Evolutionary conservation across 1,284 basidiomycete genomes (phyloP), one percentile per base, ranked within the genome.

Genomic region (Xerocomus amazonicus): DNA sequence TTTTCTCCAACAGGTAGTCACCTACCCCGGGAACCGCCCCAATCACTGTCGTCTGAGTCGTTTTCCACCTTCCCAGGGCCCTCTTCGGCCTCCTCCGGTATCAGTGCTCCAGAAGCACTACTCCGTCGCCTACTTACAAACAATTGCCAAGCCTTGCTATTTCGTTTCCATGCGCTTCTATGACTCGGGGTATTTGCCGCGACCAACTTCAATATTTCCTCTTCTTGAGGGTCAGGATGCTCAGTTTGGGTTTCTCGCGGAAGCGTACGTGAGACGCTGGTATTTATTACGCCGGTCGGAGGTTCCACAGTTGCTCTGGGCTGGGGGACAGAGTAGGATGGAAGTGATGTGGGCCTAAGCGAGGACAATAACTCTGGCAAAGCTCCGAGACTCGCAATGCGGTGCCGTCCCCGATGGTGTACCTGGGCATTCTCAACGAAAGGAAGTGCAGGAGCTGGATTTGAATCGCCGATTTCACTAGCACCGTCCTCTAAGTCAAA

Each of bases 171-270:
- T 7, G 80, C 80, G 14, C 74, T 78, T 50, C 84, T 74, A 62
- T 89, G 87, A 56, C 83, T 88, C 0, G 86, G 83, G 19, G 73
- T 79, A 64, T 79, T 73, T 29, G 83, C 85, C 6, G 81, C 84
- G 13, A 87, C 78, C 23, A 87, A 70, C 56, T 75, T 77, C 56
- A 79, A 55, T 34, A 88, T 71, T 53, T 81, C 78, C 32, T 70
- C 73, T 56, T 85, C 80, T 39, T 74, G 75, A n/a, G 48, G 43
- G 38, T 60, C 61, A 32, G 54, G 53, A 47, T 59, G 49, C 60
- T 69, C 54, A 14, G 53, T 33, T 23, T 16, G 48, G 12, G 33
- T 9, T 27, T 51, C 54, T 28, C 47, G 56, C 27, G 31, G 28
- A 17, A 37, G 35, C 14, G 43, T 16, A 48, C 28, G 39, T n/a